Conservation (phyloP, 306 rosid species). For the Notholithocarpus densiflorus region DNA sequence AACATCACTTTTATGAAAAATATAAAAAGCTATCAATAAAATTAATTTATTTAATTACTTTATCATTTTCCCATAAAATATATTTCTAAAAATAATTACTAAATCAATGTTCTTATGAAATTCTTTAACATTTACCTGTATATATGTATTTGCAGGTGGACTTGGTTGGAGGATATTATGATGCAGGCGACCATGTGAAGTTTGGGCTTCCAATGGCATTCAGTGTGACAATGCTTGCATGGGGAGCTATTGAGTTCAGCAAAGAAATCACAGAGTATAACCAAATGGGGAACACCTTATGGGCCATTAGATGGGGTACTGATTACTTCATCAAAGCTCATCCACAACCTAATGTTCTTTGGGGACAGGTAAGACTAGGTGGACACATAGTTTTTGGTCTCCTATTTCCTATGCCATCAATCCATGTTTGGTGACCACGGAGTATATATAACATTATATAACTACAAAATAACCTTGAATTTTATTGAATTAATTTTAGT, state of each 20-base stretch:
- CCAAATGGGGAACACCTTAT: conserved; percentile 56
- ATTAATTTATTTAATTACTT: no score
- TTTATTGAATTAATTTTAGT: neutral
- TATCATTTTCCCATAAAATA: no score
- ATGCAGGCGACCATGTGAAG: conserved; percentile 93
- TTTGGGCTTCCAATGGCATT: conserved; percentile 92
- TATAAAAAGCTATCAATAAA: no score
- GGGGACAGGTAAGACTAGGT: conserved; percentile 63
- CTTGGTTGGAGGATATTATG: conserved; percentile 91
- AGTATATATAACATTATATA: neutral
- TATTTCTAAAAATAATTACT: no score
- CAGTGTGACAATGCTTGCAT: conserved; percentile 70
- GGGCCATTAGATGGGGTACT: conserved; percentile 85
- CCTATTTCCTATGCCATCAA: neutral
- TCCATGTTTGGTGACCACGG: neutral
- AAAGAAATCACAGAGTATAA: conserved; percentile 54
- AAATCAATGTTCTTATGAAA: no score
- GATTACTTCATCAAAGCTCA: conserved; percentile 86
- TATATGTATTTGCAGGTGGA: conserved; percentile 44
- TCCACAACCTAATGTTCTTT: conserved; percentile 72
- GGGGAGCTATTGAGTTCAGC: conserved; percentile 76
- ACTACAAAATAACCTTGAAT: neutral
- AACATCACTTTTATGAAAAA: no score
- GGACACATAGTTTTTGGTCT: neutral
- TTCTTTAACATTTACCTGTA: no score